Base-by-base conservation (phyloP, 2,329 filamentous ascomycete species). In the Laburnicola sp. region DNA sequence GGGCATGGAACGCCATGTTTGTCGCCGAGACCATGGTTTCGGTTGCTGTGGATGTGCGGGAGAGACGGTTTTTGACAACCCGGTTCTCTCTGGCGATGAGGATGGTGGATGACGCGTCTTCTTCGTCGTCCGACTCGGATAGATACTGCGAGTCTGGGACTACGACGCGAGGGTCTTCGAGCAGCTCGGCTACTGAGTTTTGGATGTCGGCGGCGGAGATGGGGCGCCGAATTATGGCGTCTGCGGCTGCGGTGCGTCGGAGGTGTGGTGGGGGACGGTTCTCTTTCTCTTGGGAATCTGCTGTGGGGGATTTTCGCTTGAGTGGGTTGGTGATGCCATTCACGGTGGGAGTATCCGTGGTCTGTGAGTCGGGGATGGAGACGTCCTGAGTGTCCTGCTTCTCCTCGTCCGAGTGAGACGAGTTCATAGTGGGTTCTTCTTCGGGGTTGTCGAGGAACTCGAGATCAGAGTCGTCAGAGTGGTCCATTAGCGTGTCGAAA, bases 401-500 rank as follows among this genome's bases (percentile, higher is more conserved):
- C 26, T 48, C 47, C 5, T 60, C 47, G 16, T 56, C 48, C 1
- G 51, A 32, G 32, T 53, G 48, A 10, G 62, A 60, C 27, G 60
- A 48, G 16, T 76, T 69, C 8, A 50, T 53, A 21, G 61, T 56
- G 11, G 55, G 41, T 50, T 76, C 72, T 50, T 76, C 72, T 32
- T 59, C 65, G 28, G 75, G 70, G 59, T 83, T 78, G 38, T 86
- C 82, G 6, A 91, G 74, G 63, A 96, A 87, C 59, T 92, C 88
- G 72, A 88, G 82, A 48, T 94, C 86, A 39, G 89, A 88, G 53
- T 81, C 79, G 22, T 80, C 79, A 51, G 86, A 88, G 43, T 83
- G 83, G 67, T 97, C 92, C 64, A 96, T 91, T 45, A 99, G 89
- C 5, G 91, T 91, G 58, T 86, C 86, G 61, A 99, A 81, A 76